Percentiles rank a stretch among this genome's conserved stretches.
Conservation (phyloP, 164 flowering plant species). For the Protea cynaroides region DNA sequence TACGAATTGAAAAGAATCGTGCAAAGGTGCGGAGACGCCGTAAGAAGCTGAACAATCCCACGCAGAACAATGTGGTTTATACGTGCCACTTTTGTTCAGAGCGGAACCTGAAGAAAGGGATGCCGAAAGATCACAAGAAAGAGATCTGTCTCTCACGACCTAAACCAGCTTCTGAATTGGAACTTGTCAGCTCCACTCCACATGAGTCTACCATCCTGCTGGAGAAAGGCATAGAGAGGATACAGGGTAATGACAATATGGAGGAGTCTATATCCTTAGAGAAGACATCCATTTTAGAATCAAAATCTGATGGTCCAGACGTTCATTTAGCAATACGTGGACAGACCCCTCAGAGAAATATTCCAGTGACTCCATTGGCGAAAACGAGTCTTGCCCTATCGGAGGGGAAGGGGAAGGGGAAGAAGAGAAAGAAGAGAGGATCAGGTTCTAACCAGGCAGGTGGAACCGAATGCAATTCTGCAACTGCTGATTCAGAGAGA, state of each 20-base stretch:
- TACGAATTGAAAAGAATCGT: constrained; percentile 53
- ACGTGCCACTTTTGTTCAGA: constrained; percentile 70
- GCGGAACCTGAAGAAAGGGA: constrained; percentile 58
- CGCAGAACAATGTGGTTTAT: constrained; percentile 57
- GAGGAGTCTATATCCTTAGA: constrained; percentile 4
- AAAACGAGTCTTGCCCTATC: constrained; percentile 18
- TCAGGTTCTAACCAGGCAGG: constrained; percentile 31
- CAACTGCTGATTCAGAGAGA: constrained; percentile 19
- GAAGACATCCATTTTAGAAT: not conserved
- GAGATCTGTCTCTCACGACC: constrained; percentile 32
- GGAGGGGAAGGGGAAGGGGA: constrained; percentile 36
- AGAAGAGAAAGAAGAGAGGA: constrained; percentile 38
- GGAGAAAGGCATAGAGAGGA: not conserved
- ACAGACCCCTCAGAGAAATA: constrained; percentile 7
- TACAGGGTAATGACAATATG: not conserved
- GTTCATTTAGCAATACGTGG: constrained; percentile 3
- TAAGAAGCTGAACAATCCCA: constrained; percentile 20
- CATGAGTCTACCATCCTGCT: not conserved
- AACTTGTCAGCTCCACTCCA: constrained; percentile 1
- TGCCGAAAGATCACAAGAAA: constrained; percentile 58
- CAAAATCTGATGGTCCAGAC: not conserved
- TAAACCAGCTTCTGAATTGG: constrained; percentile 13
- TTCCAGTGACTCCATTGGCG: constrained; percentile 35
- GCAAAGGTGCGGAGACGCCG: constrained; percentile 24
- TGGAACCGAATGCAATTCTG: constrained; percentile 22